Conservation (phyloP, 2,329 filamentous ascomycete genomes). For the Alternaria postmessia region DNA sequence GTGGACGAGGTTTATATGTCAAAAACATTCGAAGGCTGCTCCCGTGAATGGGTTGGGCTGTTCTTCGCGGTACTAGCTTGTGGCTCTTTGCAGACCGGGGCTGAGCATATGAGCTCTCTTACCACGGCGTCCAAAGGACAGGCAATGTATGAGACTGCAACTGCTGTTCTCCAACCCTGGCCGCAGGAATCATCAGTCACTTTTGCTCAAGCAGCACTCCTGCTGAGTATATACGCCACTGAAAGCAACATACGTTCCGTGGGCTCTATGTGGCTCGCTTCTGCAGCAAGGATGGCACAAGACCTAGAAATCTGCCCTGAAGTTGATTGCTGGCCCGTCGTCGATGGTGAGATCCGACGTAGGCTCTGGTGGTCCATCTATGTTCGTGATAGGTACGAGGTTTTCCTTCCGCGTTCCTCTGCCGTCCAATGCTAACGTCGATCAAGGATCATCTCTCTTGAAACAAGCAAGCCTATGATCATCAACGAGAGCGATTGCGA, state of each 20-base stretch:
- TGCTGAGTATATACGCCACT: constrained; percentile 80
- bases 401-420: no score
- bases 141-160: constrained; percentile 75
- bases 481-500: constrained; percentile 93
- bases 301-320: constrained; percentile 83
- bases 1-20: constrained; percentile 79
- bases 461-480: constrained; percentile 79
- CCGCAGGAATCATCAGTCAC: constrained; percentile 79
- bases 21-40: constrained; percentile 66
- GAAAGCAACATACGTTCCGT: constrained; percentile 88
- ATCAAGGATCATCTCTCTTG: constrained; percentile 74
- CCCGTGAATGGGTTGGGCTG: constrained; percentile 77
- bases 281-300: constrained; percentile 80
- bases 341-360: constrained; percentile 86
- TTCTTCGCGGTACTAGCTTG: constrained; percentile 86
- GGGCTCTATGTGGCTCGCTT: constrained; percentile 86
- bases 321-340: constrained; percentile 72
- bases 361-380: constrained; percentile 96
- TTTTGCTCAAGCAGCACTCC: constrained; percentile 73
- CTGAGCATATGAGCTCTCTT: constrained; percentile 63
- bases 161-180: constrained; percentile 79
- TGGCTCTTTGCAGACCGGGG: constrained; percentile 75
- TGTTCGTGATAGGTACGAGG: constrained; percentile 76
- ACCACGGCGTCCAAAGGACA: constrained; percentile 63
- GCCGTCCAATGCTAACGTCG: constrained; percentile 31